A percentile compares a stretch with the other conserved stretches of the same genome.
These are phyloP conservation scores for Spathaspora sp. DNA, from an alignment of 1,139 yeast species.

Conservation along the genomic window DNA sequence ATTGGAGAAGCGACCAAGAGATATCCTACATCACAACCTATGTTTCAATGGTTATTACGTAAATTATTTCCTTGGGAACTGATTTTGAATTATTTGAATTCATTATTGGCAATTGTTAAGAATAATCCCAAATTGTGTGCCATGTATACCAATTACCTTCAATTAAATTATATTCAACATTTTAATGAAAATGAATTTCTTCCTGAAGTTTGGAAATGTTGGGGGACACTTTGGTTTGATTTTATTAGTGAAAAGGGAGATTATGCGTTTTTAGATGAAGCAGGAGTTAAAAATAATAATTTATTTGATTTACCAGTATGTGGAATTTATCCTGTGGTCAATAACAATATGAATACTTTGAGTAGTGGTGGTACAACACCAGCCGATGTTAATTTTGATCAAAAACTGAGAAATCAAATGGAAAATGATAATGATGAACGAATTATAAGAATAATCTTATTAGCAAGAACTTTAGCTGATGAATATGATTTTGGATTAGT, in stretches of 20 bases:
- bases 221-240: slow-evolving; percentile 85
- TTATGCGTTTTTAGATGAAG: slow-evolving; percentile 48
- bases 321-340: slow-evolving; percentile 43
- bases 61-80: slow-evolving; percentile 69
- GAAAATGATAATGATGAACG: slow-evolving; percentile 45
- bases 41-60: slow-evolving; percentile 53
- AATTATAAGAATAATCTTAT: slow-evolving; percentile 48
- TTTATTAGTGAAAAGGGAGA: slow-evolving; percentile 49
- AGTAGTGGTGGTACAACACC: neutral
- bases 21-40: slow-evolving; percentile 45
- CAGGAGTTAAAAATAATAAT: slow-evolving; percentile 56
- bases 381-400: slow-evolving; percentile 15
- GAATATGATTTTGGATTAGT: slow-evolving; percentile 54
- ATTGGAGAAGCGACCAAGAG: slow-evolving; percentile 56
- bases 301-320: slow-evolving; percentile 67
- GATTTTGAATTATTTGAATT: slow-evolving; percentile 60
- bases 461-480: slow-evolving; percentile 52
- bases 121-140: slow-evolving; percentile 26
- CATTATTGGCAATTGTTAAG: slow-evolving; percentile 37
- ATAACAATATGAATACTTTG: neutral
- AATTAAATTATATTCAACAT: slow-evolving; percentile 31
- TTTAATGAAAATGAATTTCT: slow-evolving; percentile 60
- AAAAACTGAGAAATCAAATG: slow-evolving; percentile 25
- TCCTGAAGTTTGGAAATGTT: slow-evolving; percentile 79
- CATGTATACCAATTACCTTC: slow-evolving; percentile 32